These are phyloP conservation scores for Haplosporangium sp. DNA, from an alignment of 371 early-diverging fungal genomes.

Conservation along the genomic window DNA sequence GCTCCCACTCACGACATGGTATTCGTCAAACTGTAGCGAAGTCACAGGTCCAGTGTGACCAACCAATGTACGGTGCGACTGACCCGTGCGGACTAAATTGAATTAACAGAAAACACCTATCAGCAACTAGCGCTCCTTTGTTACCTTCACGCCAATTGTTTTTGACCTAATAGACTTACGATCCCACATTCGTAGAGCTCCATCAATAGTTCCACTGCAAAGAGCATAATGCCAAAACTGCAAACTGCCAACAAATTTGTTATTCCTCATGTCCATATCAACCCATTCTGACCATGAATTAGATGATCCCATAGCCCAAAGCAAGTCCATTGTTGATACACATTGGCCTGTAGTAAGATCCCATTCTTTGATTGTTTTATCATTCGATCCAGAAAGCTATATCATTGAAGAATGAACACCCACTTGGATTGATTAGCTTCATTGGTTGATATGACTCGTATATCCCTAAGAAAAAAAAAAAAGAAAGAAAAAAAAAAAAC, in stretches of 20 bases:
- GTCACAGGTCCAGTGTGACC: constrained; percentile 82
- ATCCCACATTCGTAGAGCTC: constrained; percentile 91
- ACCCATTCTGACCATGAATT: constrained; percentile 45
- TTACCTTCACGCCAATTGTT: too few species aligned
- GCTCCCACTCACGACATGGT: constrained; percentile 82
- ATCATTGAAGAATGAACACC: too few species aligned
- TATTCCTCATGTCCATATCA: constrained; percentile 48
- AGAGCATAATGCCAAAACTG: constrained; percentile 87
- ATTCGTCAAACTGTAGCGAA: constrained; percentile 82
- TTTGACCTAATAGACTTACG: constrained; percentile 57
- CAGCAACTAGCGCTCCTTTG: not conserved
- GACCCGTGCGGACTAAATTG: constrained; percentile 77
- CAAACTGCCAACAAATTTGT: constrained; percentile 75
- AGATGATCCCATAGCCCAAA: constrained; percentile 70
- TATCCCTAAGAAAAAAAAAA: too few species aligned
- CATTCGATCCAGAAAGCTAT: constrained; percentile 86
- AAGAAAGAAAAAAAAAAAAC: too few species aligned
- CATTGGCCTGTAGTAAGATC: constrained; percentile 82
- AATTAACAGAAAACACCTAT: not conserved
- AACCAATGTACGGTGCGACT: constrained; percentile 79
- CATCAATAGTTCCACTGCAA: constrained; percentile 89
- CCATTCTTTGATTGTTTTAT: constrained; percentile 93
- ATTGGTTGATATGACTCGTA: not conserved
- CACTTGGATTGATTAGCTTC: not conserved
- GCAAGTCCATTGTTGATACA: constrained; percentile 73